Conservation (phyloP, 768 basidiomycete species). For the Scleroderma bovista region DNA sequence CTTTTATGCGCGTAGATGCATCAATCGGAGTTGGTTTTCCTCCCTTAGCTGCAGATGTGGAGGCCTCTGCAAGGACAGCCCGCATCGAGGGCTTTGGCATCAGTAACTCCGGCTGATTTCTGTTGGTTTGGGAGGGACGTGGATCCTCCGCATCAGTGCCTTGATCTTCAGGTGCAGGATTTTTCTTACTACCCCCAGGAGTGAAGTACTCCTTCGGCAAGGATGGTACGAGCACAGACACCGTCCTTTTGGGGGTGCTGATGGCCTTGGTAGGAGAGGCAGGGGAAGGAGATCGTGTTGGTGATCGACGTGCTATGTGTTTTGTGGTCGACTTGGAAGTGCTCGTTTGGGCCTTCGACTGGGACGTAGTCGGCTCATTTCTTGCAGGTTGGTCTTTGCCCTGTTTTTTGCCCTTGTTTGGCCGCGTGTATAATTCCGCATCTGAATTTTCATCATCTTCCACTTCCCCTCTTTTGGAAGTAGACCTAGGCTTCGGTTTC, state of each 20-base stretch:
- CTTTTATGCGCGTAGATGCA: neutral
- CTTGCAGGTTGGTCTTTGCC: neutral
- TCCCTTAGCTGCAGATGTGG: conserved; percentile 14
- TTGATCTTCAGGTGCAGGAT: neutral
- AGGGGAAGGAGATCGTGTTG: conserved; percentile 6
- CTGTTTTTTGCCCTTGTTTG: neutral
- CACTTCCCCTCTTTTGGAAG: neutral
- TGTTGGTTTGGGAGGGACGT: neutral
- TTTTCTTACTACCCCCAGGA: conserved; percentile 3
- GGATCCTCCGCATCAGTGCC: neutral
- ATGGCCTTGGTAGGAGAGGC: conserved; percentile 2
- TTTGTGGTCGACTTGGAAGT: neutral
- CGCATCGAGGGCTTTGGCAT: conserved; percentile 15
- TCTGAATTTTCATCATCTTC: neutral
- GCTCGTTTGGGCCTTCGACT: neutral
- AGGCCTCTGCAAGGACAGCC: conserved; percentile 19
- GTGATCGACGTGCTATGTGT: conserved; percentile 2
- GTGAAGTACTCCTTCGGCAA: conserved; percentile 23
- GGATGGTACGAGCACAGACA: conserved; percentile 27
- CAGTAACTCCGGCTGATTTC: conserved; percentile 2
- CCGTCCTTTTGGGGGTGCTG: conserved; percentile 13
- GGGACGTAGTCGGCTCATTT: neutral
- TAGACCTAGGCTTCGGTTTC: conserved; percentile 18
- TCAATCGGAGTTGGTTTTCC: conserved; percentile 14
- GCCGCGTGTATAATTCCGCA: neutral